Evolutionary conservation across 83 land plant genomes (phyloP).

Genomic region (Diphasiastrum complanatum): DNA sequence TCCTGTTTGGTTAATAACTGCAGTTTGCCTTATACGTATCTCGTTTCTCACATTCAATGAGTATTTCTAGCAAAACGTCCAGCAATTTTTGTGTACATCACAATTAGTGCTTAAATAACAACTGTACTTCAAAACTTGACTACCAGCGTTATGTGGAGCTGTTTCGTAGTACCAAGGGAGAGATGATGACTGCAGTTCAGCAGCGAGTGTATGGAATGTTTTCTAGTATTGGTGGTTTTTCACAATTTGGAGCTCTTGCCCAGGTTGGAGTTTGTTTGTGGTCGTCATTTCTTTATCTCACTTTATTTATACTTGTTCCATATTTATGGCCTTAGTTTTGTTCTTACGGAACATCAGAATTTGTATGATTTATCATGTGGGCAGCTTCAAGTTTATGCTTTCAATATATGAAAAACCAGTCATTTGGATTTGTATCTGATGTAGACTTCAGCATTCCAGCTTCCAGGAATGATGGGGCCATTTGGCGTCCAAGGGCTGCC

Average conservation of each 20-base stretch:
- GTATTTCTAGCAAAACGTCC: too few species aligned
- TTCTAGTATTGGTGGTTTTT: constrained; percentile 7
- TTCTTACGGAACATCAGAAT: too few species aligned
- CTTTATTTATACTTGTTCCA: too few species aligned
- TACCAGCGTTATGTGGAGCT: constrained; percentile 28
- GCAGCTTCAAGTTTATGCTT: too few species aligned
- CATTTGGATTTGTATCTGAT: constrained; percentile 3
- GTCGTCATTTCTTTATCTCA: too few species aligned
- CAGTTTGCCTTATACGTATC: background rate
- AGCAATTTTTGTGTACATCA: too few species aligned
- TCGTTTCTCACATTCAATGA: too few species aligned
- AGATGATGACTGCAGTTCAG: constrained; percentile 26
- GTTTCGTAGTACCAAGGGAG: constrained; percentile 26
- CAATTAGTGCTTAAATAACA: too few species aligned
- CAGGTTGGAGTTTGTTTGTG: constrained; percentile 23
- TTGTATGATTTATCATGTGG: too few species aligned
- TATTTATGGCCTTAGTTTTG: too few species aligned
- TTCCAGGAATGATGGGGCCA: constrained; percentile 19
- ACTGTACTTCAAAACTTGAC: background rate
- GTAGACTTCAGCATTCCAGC: background rate
- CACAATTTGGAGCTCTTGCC: constrained; percentile 19
- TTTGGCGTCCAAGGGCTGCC: constrained; percentile 14
- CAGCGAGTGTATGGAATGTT: constrained; percentile 17
- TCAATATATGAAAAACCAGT: background rate
- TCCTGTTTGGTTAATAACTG: background rate